Base-by-base conservation (phyloP, 164 flowering plant genomes). In the Litsea cubeba region DNA sequence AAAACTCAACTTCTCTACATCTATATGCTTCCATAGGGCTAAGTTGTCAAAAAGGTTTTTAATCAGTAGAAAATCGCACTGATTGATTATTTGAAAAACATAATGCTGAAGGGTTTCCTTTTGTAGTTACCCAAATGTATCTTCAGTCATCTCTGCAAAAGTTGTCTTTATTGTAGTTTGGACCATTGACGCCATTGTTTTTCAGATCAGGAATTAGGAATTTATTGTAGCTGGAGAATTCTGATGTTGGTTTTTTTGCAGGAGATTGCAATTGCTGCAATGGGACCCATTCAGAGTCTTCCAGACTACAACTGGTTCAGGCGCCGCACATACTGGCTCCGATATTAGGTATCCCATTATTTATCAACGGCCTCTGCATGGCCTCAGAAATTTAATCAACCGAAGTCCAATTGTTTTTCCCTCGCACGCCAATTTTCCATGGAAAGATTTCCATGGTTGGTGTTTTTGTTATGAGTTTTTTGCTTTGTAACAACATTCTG, bases 241-340 rank as follows among this genome's bases (percentile, higher is more conserved):
- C 63, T 65, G 14, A 11, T n/a, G 35, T 62, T 67, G 10, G 22
- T 23, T 12, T 15, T n/a, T 72, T 62, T 67, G 74, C 87, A 93
- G 99, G 99, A 95, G 70, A 25, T 95, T 57, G 95, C 99, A 2
- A 89, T 91, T 76, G 89, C 97, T n/a, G 96, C 92, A 22, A 82
- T 85, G 85, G 98, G 98, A 7, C 97, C 99, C 14, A 83, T 95
- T 83, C 89, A 88, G 81, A 78, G 74, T 17, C 83, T 95, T 73
- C 97, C 93, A 0, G 97, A 95, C 82, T 95, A 93, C 94, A 95
- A 95, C 88, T 90, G 96, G 99, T 95, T 95, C 93, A 86, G 99
- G 76, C 99, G 99, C 85, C 87, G 97, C 77, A 91, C 99, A 65
- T 93, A 90, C 95, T 84, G 77, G 96, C 84, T 85, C 78, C 87